Conservation (phyloP, 495 filamentous ascomycete genomes). For the Penicillium turbatum region DNA sequence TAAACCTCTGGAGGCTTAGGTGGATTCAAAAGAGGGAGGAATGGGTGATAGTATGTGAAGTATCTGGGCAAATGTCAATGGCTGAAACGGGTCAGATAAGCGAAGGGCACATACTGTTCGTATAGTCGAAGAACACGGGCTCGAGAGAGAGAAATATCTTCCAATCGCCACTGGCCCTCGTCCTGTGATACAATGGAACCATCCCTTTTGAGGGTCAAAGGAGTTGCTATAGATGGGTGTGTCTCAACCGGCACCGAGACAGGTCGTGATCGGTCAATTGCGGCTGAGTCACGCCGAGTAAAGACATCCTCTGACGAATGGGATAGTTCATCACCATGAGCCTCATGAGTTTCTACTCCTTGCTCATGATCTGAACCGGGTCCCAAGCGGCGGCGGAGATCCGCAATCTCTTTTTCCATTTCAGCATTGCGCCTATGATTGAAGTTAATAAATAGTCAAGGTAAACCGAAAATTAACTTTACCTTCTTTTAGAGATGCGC, state of each 20-base stretch:
- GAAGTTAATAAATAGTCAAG: conserved; percentile 6
- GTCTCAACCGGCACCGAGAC: conserved; percentile 38
- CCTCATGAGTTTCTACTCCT: conserved; percentile 24
- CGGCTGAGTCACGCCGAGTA: conserved; percentile 30
- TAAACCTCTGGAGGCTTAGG: conserved; percentile 70
- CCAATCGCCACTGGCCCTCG: conserved; percentile 38
- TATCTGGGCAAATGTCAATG: conserved; percentile 42
- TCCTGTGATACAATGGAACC: conserved; percentile 42
- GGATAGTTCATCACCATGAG: conserved; percentile 34
- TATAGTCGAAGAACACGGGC: conserved; percentile 38
- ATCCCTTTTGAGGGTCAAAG: conserved; percentile 37
- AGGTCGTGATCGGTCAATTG: conserved; percentile 27
- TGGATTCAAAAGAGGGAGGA: conserved; percentile 75
- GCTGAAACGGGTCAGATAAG: background rate
- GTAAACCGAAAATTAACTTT: background rate
- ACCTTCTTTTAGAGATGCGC: conserved; percentile 48
- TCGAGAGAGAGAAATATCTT: conserved; percentile 41
- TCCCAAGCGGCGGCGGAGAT: conserved; percentile 44
- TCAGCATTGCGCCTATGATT: conserved; percentile 45
- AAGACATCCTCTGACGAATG: conserved; percentile 41
- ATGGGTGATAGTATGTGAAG: conserved; percentile 79
- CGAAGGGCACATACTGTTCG: conserved; percentile 35
- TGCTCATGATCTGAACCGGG: conserved; percentile 29
- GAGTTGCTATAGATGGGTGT: conserved; percentile 36
- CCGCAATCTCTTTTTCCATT: conserved; percentile 48